Evolutionary conservation across 2,329 filamentous ascomycete genomes (phyloP).

Genomic region (Tolypocladium capitatum): DNA sequence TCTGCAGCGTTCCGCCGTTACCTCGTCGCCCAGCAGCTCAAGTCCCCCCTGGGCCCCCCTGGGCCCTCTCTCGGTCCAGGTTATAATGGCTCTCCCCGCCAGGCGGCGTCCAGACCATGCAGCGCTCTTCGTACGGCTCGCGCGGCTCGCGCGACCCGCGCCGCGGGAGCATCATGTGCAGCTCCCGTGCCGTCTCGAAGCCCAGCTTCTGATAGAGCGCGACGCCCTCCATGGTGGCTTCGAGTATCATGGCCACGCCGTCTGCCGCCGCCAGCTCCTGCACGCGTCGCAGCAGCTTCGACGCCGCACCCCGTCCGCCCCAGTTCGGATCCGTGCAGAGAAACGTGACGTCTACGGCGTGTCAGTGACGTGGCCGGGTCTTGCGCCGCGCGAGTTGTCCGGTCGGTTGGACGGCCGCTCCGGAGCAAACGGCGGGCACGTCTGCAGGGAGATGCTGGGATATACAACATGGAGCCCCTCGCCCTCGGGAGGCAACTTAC

Average conservation of each 20-base stretch:
- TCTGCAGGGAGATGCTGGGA: background rate
- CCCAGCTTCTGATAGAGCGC: conserved; percentile 24
- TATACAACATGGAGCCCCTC: background rate
- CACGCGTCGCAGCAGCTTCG: conserved; percentile 18
- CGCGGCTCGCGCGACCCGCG: conserved; percentile 14
- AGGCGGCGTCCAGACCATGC: conserved; percentile 17
- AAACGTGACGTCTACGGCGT: conserved; percentile 20
- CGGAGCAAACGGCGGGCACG: too few relatives aligned
- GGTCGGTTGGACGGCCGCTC: too few relatives aligned
- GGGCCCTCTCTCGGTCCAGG: background rate
- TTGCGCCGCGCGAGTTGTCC: background rate
- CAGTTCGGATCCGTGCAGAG: conserved; percentile 24
- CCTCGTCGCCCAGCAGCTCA: background rate
- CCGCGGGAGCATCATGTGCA: conserved; percentile 22
- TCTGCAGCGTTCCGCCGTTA: background rate
- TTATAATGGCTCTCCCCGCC: background rate
- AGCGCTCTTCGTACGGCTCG: conserved; percentile 19
- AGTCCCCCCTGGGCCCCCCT: background rate
- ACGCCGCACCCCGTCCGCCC: conserved; percentile 21
- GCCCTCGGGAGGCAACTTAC: conserved; percentile 16
- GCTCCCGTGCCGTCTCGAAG: conserved; percentile 16
- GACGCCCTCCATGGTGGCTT: conserved; percentile 25
- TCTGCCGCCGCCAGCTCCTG: conserved; percentile 18
- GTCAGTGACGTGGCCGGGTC: background rate
- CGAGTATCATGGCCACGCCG: conserved; percentile 21